phyloP scores from a whole-genome alignment of 495 filamentous ascomycete species.

The Cryomyces minteri region DNA sequence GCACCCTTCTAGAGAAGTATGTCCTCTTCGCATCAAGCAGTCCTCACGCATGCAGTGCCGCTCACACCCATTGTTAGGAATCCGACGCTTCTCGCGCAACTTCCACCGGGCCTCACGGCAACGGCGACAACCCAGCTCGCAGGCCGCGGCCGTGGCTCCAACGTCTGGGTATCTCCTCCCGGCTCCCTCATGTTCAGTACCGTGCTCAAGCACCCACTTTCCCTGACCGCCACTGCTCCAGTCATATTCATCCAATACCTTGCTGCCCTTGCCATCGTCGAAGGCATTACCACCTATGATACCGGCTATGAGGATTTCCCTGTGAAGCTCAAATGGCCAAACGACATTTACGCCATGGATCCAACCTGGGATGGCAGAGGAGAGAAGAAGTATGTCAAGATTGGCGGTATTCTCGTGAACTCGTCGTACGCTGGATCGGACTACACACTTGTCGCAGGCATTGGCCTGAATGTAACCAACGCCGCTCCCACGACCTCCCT shows the following conservation, averaged over 20 bases:
- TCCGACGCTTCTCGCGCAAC: constrained; percentile 47
- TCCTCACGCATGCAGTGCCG: background rate
- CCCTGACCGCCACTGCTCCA: constrained; percentile 51
- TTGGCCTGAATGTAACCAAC: constrained; percentile 82
- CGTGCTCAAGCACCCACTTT: constrained; percentile 61
- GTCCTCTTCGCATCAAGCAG: constrained; percentile 1
- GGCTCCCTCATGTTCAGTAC: constrained; percentile 77
- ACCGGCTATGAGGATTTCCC: constrained; percentile 53
- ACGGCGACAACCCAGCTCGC: constrained; percentile 83
- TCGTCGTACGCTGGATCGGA: constrained; percentile 58
- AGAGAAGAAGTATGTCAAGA: constrained; percentile 56
- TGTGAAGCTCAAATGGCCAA: constrained; percentile 91
- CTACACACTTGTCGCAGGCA: constrained; percentile 77
- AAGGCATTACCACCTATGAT: constrained; percentile 68
- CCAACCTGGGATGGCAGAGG: constrained; percentile 21
- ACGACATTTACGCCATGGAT: constrained; percentile 75
- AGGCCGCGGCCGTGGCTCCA: constrained; percentile 77
- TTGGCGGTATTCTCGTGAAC: constrained; percentile 86
- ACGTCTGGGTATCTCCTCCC: constrained; percentile 88
- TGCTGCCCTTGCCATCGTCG: constrained; percentile 73
- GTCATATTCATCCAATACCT: constrained; percentile 93
- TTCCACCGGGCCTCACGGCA: constrained; percentile 73
- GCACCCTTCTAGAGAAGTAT: constrained; percentile 85
- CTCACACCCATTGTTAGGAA: constrained; percentile 36
- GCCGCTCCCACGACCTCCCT: constrained; percentile 73